These are phyloP conservation scores for Aspergillus oerlinghausenensis DNA, from an alignment of 2,329 filamentous ascomycete genomes.

Conservation along the genomic window DNA sequence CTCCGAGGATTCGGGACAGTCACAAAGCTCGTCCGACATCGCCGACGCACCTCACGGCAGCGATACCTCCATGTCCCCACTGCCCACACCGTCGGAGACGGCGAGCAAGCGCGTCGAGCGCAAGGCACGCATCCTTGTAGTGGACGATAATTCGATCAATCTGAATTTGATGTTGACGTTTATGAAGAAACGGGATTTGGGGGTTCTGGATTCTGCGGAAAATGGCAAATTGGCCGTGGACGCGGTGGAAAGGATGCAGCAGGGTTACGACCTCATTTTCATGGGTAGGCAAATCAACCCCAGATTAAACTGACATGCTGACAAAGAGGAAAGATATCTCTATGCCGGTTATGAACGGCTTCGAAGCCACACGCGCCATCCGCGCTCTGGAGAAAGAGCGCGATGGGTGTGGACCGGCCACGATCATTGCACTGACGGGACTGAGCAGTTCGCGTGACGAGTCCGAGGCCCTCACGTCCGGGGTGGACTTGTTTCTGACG, in stretches of 20 bases:
- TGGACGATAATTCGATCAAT: constrained; percentile 46
- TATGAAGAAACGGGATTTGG: constrained; percentile 36
- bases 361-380: constrained; percentile 45
- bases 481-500: constrained; percentile 45
- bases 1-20: not conserved
- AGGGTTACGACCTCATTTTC: constrained; percentile 43
- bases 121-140: constrained; percentile 34
- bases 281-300: constrained; percentile 30
- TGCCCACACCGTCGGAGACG: not conserved
- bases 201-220: constrained; percentile 35
- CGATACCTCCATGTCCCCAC: constrained; percentile 5
- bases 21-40: constrained; percentile 4
- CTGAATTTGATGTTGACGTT: constrained; percentile 42
- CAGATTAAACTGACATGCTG: not conserved
- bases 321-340: constrained; percentile 32
- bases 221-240: constrained; percentile 43
- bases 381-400: constrained; percentile 37
- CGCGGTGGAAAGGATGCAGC: constrained; percentile 27
- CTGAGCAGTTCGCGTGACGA: constrained; percentile 42
- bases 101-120: constrained; percentile 9
- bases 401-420: constrained; percentile 26
- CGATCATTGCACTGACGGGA: constrained; percentile 45
- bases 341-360: constrained; percentile 48
- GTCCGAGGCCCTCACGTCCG: constrained; percentile 39
- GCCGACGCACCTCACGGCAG: constrained; percentile 5